These are phyloP conservation scores for Neurospora sp. DNA, from an alignment of 495 filamentous ascomycete genomes.

Conservation along the genomic window DNA sequence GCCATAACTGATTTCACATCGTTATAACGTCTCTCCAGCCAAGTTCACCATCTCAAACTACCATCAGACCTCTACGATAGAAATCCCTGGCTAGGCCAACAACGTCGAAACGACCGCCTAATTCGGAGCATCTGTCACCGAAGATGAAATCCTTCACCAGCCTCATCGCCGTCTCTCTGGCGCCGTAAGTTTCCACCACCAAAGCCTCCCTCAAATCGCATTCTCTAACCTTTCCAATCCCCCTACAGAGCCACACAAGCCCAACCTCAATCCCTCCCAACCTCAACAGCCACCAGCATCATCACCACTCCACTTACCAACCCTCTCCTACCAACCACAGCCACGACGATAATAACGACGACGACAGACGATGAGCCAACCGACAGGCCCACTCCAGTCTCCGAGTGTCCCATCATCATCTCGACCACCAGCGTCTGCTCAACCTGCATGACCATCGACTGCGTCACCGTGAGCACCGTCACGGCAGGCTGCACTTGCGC, in stretches of 20 bases:
- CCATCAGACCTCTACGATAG: background rate
- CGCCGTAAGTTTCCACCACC: background rate
- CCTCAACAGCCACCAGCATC: background rate
- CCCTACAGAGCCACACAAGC: background rate
- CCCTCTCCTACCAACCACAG: background rate
- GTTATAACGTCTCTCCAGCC: background rate
- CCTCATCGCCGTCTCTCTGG: background rate
- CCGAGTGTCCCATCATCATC: constrained; percentile 15
- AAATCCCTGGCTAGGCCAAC: background rate
- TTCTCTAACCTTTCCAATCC: background rate
- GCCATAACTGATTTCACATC: background rate
- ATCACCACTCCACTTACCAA: background rate
- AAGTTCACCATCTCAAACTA: background rate
- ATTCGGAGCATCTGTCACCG: background rate
- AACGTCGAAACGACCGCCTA: background rate
- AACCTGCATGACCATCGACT: constrained; percentile 16
- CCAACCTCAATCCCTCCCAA: background rate
- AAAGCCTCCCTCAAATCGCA: background rate
- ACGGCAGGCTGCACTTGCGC: constrained; percentile 12
- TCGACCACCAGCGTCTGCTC: constrained; percentile 16
- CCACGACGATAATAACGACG: background rate
- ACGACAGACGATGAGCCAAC: background rate
- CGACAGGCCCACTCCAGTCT: background rate
- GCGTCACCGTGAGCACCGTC: constrained; percentile 10
- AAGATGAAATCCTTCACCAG: background rate